Base-by-base conservation (phyloP, 1,284 basidiomycete species). In the Leccinum griseonigrum region DNA sequence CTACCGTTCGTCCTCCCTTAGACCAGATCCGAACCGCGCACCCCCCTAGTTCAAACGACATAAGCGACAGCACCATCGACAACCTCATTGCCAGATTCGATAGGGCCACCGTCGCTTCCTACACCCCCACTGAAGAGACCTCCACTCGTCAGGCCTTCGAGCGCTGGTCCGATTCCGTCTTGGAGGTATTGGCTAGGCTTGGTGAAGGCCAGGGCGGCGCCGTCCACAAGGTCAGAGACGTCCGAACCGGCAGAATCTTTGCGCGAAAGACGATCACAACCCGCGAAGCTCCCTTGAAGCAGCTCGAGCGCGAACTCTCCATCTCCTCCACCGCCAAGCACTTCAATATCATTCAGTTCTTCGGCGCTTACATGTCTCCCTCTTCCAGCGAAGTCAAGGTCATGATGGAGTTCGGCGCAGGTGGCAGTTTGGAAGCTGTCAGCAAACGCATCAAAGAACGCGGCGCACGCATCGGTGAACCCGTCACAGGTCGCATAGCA, bases 191-290 rank as follows among this genome's bases (percentile, higher is more conserved):
- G 28, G 76, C 79, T 16, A 81, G 91, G 46, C 79, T 99, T 1
- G 97, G 97, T 13, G 97, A 99, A 74, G 97, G 97, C 43, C 94
- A 96, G 22, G 95, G 96, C 60, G 97, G 97, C 46, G 92, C 95
- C 6, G 97, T 99, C 22, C 89, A 94, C 75, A 92, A 95, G 75
- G 97, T 98, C 52, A 84, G 79, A 68, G 92, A 95, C 75, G 85
- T 80, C 70, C 86, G 87, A 56, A 92, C 86, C 0, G 87, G 87
- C 29, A 78, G 81, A 69, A 84, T 97, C 69, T 90, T 98, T 85
- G 97, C 96, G 9, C 89, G 95, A 70, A 99, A 99, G 85, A 94
- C 95, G 26, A 98, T 99, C 71, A 92, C 94, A 9, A 95, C 95
- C 11, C 92, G 92, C 48, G 92, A 97, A 66, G 96, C 95, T 56